phyloP scores from a whole-genome alignment of 805 yeast genomes.

The Ogataea ganodermae region DNA sequence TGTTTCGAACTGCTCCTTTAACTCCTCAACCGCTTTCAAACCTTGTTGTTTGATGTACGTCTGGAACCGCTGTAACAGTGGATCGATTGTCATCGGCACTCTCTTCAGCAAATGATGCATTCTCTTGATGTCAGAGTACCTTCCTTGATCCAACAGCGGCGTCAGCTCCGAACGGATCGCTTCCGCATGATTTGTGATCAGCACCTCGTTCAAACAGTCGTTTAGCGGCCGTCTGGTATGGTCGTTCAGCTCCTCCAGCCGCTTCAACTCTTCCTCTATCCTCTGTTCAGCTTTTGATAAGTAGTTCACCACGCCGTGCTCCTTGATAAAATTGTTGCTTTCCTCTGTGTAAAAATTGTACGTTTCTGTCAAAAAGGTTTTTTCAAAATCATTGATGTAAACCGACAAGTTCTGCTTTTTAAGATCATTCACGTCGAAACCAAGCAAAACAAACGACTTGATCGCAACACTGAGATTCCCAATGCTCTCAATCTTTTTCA shows the following conservation, averaged over 20 bases:
- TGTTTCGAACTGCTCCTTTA: conserved; percentile 37
- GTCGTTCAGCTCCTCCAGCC: conserved; percentile 79
- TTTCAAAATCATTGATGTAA: conserved; percentile 79
- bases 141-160: conserved; percentile 69
- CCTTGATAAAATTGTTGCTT: conserved; percentile 62
- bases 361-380: conserved; percentile 70
- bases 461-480: conserved; percentile 70
- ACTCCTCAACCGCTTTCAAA: conserved; percentile 56
- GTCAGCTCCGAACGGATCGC: conserved; percentile 77
- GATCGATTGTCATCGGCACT: conserved; percentile 77
- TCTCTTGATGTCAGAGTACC: conserved; percentile 70
- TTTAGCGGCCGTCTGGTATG: conserved; percentile 79
- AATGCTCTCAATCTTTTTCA: conserved; percentile 72
- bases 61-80: conserved; percentile 73
- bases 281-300: conserved; percentile 83
- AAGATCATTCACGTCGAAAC: conserved; percentile 87
- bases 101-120: conserved; percentile 76
- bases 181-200: conserved; percentile 77
- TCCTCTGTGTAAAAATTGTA: conserved; percentile 67
- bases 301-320: conserved; percentile 86
- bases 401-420: conserved; percentile 82
- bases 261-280: conserved; percentile 77
- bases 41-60: conserved; percentile 71
- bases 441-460: conserved; percentile 83
- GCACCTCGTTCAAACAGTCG: conserved; percentile 70